Conservation (phyloP, 768 basidiomycete species). For the Cystoderma amianthinum region DNA sequence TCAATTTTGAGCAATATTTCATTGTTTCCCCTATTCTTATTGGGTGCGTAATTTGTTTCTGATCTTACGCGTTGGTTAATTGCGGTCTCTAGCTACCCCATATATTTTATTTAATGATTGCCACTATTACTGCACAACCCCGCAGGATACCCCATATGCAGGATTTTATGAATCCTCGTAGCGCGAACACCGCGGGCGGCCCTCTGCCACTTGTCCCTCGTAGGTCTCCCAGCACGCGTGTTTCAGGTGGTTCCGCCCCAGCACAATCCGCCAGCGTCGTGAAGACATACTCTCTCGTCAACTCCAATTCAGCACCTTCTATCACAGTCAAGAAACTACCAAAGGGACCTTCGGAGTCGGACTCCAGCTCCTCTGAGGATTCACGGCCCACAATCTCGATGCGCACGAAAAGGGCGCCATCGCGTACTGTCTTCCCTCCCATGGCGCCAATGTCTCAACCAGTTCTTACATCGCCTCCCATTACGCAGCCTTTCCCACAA, state of each 20-base stretch:
- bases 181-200: slow-evolving; percentile 47
- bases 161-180: slow-evolving; percentile 23
- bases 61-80: not conserved
- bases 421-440: not conserved
- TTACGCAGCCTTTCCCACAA: slow-evolving; percentile 20
- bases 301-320: slow-evolving; percentile 19
- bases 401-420: not conserved
- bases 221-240: slow-evolving; percentile 25
- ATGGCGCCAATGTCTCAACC: slow-evolving; percentile 27
- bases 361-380: slow-evolving; percentile 30
- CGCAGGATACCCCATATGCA: slow-evolving; percentile 27
- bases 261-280: slow-evolving; percentile 10
- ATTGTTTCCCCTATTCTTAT: not conserved
- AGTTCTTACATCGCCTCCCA: slow-evolving; percentile 21
- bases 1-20: not conserved
- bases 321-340: slow-evolving; percentile 9
- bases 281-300: slow-evolving; percentile 8
- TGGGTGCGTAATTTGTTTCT: not conserved
- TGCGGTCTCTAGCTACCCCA: not conserved
- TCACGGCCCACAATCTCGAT: slow-evolving; percentile 20
- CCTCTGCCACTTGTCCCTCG: slow-evolving; percentile 64
- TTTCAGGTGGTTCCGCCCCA: slow-evolving; percentile 18
- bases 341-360: slow-evolving; percentile 18
- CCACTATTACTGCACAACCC: slow-evolving; percentile 29
- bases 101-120: slow-evolving; percentile 27